Evolutionary conservation across 2,329 filamentous ascomycete genomes (phyloP).

Genomic region (Fusarium albidum): DNA sequence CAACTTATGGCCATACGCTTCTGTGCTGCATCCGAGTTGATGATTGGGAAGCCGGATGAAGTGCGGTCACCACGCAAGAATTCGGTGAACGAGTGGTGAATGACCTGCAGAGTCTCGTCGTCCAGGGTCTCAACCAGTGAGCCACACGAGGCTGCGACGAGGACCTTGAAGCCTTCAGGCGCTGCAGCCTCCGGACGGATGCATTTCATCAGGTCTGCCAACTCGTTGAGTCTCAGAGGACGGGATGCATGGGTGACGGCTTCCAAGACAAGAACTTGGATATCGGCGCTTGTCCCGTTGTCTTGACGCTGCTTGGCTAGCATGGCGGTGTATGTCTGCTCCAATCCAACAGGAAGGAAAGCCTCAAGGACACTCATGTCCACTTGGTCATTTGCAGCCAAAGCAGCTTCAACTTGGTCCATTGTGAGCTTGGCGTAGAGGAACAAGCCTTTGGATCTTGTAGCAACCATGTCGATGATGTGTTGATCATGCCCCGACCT

Average conservation of each 20-base stretch:
- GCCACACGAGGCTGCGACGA: slow-evolving; percentile 49
- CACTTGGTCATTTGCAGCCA: not conserved
- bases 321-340: slow-evolving; percentile 45
- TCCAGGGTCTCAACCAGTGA: slow-evolving; percentile 53
- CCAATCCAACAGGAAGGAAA: slow-evolving; percentile 30
- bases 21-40: slow-evolving; percentile 27
- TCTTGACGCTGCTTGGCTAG: slow-evolving; percentile 46
- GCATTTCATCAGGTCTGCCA: slow-evolving; percentile 39
- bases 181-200: slow-evolving; percentile 27
- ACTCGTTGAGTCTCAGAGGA: slow-evolving; percentile 50
- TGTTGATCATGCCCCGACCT: slow-evolving; percentile 1
- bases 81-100: slow-evolving; percentile 59
- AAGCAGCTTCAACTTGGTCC: slow-evolving; percentile 26
- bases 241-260: slow-evolving; percentile 50
- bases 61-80: slow-evolving; percentile 47
- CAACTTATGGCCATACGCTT: slow-evolving; percentile 28
- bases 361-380: slow-evolving; percentile 15
- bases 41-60: slow-evolving; percentile 21
- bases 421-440: slow-evolving; percentile 37
- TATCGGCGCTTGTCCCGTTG: slow-evolving; percentile 36
- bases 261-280: slow-evolving; percentile 48
- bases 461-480: slow-evolving; percentile 27
- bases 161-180: slow-evolving; percentile 41
- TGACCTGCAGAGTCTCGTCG: slow-evolving; percentile 53
- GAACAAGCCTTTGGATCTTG: slow-evolving; percentile 29